Evolutionary conservation across 306 rosid genomes (phyloP), one percentile per base, ranked within the genome.

Genomic region (Glycine soja): DNA sequence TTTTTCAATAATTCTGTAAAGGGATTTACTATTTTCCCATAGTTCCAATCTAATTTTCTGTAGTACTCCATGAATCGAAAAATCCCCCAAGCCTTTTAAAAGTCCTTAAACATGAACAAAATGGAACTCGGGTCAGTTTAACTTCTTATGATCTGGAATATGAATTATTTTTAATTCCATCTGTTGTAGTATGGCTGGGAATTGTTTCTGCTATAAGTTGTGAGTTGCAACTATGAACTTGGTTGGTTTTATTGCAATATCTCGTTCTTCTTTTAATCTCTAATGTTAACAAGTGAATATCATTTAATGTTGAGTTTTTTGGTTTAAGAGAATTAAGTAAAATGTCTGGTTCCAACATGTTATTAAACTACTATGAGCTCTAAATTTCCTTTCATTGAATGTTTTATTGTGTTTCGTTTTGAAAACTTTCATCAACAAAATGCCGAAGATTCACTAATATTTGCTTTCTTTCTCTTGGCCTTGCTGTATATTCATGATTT

Each of bases 201-300:
- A 62, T 71, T 38, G 59, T 59, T 80, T 84, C 9, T 58, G 46
- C 54, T 47, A 47, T 36, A 54, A 54, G 34, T 59, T 19, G 24
- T 19, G 24, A 19, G 24, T 19, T 12, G 69, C 70, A 56, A 53
- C 66, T 54, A 63, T 10, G n/a, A 47, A 48, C 79, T 11, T 74
- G 63, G 38, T 70, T 75, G 42, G 45, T 78, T 78, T 62, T 74
- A 46, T 66, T 68, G 16, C 77, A 12, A n/a, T 34, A 80, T 83
- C 51, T 71, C 24, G 24, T 19, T 19, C 6, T 47, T 43, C 13
- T 56, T 68, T 76, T 52, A 19, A 30, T 18, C 48, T 78, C 48
- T n/a, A 5, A 38, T 65, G 36, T 75, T 24, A 36, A 51, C 76
- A 52, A 34, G 18, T 47, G 40, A 62, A 45, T 66, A 72, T 43